phyloP scores from a whole-genome alignment of 2,329 filamentous ascomycete species.

The Pestalotiopsis sp. region DNA sequence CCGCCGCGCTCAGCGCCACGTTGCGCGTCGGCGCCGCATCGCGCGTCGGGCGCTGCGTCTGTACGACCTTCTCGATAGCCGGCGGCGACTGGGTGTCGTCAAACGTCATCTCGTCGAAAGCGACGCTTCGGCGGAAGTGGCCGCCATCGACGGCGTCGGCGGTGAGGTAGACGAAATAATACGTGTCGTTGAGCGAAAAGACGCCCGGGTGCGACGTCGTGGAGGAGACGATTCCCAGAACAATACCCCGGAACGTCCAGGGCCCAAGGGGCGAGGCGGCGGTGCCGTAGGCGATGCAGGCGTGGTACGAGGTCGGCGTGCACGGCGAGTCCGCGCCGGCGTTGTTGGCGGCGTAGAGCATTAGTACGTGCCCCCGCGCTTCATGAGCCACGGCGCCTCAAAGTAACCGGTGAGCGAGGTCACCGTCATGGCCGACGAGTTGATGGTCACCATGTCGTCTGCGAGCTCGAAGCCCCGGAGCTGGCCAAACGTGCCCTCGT shows the following conservation, averaged over 20 bases:
- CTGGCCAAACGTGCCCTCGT: constrained; percentile 38
- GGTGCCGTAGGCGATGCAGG: constrained; percentile 38
- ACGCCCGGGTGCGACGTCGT: constrained; percentile 38
- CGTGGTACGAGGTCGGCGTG: constrained; percentile 38
- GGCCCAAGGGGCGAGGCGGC: constrained; percentile 33
- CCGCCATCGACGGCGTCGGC: constrained; percentile 33
- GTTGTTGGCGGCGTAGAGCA: constrained; percentile 40
- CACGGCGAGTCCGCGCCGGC: constrained; percentile 35
- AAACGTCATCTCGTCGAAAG: constrained; percentile 33
- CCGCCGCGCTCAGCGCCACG: constrained; percentile 28
- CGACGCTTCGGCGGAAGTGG: constrained; percentile 36
- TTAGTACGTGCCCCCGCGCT: constrained; percentile 36
- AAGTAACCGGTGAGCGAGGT: constrained; percentile 33
- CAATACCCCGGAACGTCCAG: constrained; percentile 34
- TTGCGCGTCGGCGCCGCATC: constrained; percentile 30
- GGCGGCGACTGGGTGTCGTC: constrained; percentile 29
- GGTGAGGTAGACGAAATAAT: constrained; percentile 36
- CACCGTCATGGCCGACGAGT: constrained; percentile 21
- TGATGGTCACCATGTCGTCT: constrained; percentile 36
- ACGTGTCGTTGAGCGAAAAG: constrained; percentile 27
- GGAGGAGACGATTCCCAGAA: constrained; percentile 36
- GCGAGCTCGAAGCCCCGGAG: constrained; percentile 34
- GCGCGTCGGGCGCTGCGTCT: constrained; percentile 26
- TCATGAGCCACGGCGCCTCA: constrained; percentile 39
- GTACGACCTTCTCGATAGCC: constrained; percentile 28